These are phyloP conservation scores for Hirsutella rhossiliensis DNA, from an alignment of 2,329 filamentous ascomycete species.

Conservation along the genomic window DNA sequence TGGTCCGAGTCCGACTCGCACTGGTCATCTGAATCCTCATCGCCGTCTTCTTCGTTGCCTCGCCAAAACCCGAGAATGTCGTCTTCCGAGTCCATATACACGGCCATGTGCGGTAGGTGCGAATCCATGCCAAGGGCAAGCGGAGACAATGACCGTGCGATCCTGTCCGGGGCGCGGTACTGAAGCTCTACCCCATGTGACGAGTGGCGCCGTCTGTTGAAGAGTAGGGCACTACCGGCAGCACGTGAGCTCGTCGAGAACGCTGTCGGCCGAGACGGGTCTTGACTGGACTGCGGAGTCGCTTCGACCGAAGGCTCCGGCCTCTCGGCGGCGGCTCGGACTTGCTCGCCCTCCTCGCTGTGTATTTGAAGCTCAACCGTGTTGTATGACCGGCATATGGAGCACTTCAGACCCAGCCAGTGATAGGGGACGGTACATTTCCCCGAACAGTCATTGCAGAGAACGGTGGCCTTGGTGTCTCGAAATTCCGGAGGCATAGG, in stretches of 20 bases:
- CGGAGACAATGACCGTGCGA: constrained; percentile 33
- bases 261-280: constrained; percentile 10
- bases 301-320: constrained; percentile 3
- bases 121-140: constrained; percentile 14
- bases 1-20: constrained; percentile 34
- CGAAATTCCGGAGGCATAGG: constrained; percentile 83
- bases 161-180: constrained; percentile 23
- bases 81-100: constrained; percentile 35
- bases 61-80: constrained; percentile 49
- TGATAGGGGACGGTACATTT: constrained; percentile 83
- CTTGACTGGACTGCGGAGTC: not conserved
- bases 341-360: constrained; percentile 23
- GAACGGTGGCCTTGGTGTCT: constrained; percentile 68
- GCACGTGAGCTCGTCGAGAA: constrained; percentile 4
- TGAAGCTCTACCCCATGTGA: constrained; percentile 22
- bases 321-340: constrained; percentile 14
- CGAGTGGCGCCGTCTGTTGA: constrained; percentile 25
- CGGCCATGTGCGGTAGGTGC: constrained; percentile 13
- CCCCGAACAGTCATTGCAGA: constrained; percentile 90
- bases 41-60: constrained; percentile 32
- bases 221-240: constrained; percentile 2
- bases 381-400: constrained; percentile 58
- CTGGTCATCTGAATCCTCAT: constrained; percentile 34
- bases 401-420: constrained; percentile 89
- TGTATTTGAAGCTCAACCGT: constrained; percentile 53